Conservation (phyloP, 2,329 filamentous ascomycete species). For the Alternaria arbusti region DNA sequence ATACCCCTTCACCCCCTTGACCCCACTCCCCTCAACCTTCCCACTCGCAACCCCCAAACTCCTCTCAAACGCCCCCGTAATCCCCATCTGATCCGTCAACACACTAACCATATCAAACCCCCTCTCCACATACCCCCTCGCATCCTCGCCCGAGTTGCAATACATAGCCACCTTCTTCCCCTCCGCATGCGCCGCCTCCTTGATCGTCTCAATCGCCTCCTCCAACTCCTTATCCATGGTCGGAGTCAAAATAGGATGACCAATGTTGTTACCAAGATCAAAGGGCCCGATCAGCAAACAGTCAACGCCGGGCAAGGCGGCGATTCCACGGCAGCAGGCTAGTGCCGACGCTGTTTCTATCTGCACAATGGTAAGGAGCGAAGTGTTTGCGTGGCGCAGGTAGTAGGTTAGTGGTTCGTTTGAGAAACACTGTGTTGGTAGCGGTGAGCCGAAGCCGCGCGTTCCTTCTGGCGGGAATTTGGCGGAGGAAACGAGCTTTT, state of each 20-base stretch:
- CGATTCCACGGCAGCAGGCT: constrained; percentile 55
- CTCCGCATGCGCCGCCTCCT: constrained; percentile 57
- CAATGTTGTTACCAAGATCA: constrained; percentile 65
- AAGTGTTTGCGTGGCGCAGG: constrained; percentile 61
- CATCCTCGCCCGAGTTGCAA: constrained; percentile 59
- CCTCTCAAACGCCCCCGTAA: constrained; percentile 51
- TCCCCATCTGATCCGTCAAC: constrained; percentile 54
- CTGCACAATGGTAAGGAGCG: constrained; percentile 58
- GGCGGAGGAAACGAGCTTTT: constrained; percentile 57
- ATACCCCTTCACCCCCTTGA: constrained; percentile 26
- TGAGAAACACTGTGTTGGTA: constrained; percentile 56
- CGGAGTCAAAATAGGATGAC: constrained; percentile 56
- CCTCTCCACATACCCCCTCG: constrained; percentile 58
- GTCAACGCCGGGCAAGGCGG: constrained; percentile 60
- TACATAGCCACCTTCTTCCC: constrained; percentile 64
- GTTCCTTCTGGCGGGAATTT: constrained; percentile 63
- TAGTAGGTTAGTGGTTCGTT: constrained; percentile 55
- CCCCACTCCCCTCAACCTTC: constrained; percentile 14
- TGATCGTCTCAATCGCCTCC: constrained; percentile 59
- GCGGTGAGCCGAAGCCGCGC: constrained; percentile 64
- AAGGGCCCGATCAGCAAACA: constrained; percentile 62
- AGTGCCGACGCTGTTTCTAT: constrained; percentile 55
- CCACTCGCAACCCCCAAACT: constrained; percentile 45
- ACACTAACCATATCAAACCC: constrained; percentile 62
- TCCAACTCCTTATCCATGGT: constrained; percentile 59